phyloP scores from a whole-genome alignment of 345 rosid species.

The Luvunga scandens region DNA sequence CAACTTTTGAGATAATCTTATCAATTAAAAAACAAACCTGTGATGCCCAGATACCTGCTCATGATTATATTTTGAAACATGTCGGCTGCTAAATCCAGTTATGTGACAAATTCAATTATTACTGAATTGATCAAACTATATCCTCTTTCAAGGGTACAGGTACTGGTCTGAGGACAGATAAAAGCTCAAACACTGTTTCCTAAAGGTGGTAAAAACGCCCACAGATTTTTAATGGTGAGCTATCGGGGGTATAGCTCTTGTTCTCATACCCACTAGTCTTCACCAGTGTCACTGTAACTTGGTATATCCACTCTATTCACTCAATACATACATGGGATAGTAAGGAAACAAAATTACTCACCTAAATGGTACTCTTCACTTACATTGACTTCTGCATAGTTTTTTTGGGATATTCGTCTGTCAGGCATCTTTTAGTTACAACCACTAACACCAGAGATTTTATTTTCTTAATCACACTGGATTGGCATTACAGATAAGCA shows the following conservation, averaged over 20 bases:
- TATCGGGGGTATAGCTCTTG: background rate
- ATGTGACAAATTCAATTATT: background rate
- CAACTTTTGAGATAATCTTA: conserved; percentile 62
- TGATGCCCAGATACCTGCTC: conserved; percentile 55
- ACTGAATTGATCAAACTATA: background rate
- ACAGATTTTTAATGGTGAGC: background rate
- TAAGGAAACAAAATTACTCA: background rate
- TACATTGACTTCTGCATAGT: background rate
- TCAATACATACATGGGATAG: background rate
- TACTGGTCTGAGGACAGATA: background rate
- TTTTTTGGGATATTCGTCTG: too few relatives aligned
- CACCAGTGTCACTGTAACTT: background rate
- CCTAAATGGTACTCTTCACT: background rate
- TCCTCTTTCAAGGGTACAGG: background rate
- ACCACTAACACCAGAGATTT: background rate
- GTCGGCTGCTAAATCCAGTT: conserved; percentile 1
- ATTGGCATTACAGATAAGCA: background rate
- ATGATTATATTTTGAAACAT: conserved; percentile 11
- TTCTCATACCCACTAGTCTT: background rate
- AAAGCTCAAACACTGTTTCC: background rate
- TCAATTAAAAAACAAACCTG: conserved; percentile 62
- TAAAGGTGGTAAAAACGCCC: background rate
- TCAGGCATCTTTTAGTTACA: background rate
- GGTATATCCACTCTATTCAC: background rate
- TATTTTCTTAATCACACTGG: background rate